phyloP scores from a whole-genome alignment of 2,329 filamentous ascomycete species.

The Fusarium phyllophilum region DNA sequence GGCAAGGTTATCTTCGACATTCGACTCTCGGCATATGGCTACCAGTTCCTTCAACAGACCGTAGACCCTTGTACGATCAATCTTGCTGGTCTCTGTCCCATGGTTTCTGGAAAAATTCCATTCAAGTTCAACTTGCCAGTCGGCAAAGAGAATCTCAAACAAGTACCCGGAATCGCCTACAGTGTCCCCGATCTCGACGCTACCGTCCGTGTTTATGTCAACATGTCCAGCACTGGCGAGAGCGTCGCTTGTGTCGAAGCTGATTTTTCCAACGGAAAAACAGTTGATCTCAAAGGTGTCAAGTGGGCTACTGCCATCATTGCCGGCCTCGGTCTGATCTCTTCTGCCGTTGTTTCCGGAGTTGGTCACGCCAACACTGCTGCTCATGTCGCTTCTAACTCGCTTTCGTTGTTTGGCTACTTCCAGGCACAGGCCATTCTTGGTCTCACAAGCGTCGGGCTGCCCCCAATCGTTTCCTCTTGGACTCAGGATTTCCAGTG shows the following conservation, averaged over 20 bases:
- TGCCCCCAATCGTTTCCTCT: conserved; percentile 87
- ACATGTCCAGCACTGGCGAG: conserved; percentile 67
- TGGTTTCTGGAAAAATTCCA: conserved; percentile 85
- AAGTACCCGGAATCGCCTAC: conserved; percentile 87
- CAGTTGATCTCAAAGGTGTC: conserved; percentile 87
- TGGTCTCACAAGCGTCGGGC: conserved; percentile 80
- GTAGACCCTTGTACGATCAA: conserved; percentile 80
- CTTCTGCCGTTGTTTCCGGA: conserved; percentile 89
- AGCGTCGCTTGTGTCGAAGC: conserved; percentile 89
- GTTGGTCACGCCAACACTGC: conserved; percentile 94
- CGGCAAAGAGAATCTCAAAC: conserved; percentile 63
- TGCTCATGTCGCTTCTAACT: conserved; percentile 92
- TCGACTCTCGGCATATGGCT: conserved; percentile 84
- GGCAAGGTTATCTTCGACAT: conserved; percentile 84
- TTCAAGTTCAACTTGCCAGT: conserved; percentile 76
- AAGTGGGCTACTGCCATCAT: conserved; percentile 92
- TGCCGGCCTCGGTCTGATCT: conserved; percentile 82
- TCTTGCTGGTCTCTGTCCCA: conserved; percentile 85
- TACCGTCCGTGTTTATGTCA: conserved; percentile 83
- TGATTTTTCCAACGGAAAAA: conserved; percentile 88
- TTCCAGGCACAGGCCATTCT: conserved; percentile 95
- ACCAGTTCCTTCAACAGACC: conserved; percentile 71
- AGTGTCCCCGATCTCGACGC: conserved; percentile 92
- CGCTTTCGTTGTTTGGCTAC: conserved; percentile 91
- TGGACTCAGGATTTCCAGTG: conserved; percentile 99